phyloP scores from a whole-genome alignment of 2,329 filamentous ascomycete genomes.

The Ophiocordyceps camponoti-leonardi region DNA sequence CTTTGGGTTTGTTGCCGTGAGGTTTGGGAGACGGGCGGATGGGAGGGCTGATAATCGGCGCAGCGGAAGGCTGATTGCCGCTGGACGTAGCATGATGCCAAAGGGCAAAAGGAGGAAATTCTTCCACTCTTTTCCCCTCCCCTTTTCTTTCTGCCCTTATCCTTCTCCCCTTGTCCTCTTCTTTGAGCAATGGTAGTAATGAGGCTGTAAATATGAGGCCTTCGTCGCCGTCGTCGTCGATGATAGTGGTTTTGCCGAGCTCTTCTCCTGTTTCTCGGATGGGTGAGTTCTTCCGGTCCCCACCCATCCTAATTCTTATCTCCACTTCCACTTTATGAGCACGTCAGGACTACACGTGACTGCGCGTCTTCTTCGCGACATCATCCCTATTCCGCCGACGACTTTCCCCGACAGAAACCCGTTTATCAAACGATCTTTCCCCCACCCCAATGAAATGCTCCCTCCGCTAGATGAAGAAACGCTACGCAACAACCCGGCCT shows the following conservation, averaged over 20 bases:
- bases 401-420: too few relatives aligned
- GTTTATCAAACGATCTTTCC: too few relatives aligned
- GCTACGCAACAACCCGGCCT: constrained; percentile 39
- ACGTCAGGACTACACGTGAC: background rate
- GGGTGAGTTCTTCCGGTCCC: background rate
- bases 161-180: background rate
- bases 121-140: too few relatives aligned
- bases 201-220: too few relatives aligned
- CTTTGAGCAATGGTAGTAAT: background rate
- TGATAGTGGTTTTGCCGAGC: too few relatives aligned
- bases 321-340: too few relatives aligned
- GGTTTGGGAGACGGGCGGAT: background rate
- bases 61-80: background rate
- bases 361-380: background rate
- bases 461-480: constrained; percentile 39
- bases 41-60: background rate
- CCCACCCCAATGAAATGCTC: constrained; percentile 23
- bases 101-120: background rate
- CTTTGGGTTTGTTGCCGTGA: background rate
- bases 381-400: too few relatives aligned
- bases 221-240: too few relatives aligned
- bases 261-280: background rate
- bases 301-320: too few relatives aligned
- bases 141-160: too few relatives aligned
- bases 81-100: background rate